Percentiles rank a stretch among this genome's conserved stretches.
phyloP scores from a whole-genome alignment of 2,329 filamentous ascomycete genomes.

The Alternaria sp. region DNA sequence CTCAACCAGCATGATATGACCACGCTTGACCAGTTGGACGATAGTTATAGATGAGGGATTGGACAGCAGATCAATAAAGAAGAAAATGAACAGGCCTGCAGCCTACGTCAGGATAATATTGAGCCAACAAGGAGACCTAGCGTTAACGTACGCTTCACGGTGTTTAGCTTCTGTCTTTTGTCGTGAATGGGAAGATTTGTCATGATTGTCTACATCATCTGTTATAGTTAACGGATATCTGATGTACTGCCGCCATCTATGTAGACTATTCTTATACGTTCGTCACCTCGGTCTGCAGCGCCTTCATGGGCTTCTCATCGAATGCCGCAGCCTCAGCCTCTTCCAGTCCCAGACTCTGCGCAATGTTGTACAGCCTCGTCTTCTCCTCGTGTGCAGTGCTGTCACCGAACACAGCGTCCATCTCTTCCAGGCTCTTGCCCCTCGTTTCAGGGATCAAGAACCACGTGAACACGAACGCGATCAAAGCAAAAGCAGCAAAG shows the following conservation, averaged over 20 bases:
- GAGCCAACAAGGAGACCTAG: not conserved
- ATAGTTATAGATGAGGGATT: not conserved
- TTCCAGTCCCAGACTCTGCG: conserved; percentile 23
- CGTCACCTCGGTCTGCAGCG: not conserved
- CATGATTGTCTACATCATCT: no score
- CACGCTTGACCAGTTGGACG: not conserved
- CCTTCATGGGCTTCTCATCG: conserved; percentile 16
- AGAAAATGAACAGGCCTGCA: not conserved
- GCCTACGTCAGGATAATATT: not conserved
- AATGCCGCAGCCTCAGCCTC: conserved; percentile 18
- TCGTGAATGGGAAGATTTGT: no score
- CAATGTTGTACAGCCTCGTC: conserved; percentile 25
- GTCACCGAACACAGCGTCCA: conserved; percentile 87
- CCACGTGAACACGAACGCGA: conserved; percentile 53
- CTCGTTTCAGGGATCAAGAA: conserved; percentile 76
- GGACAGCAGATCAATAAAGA: not conserved
- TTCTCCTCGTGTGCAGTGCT: conserved; percentile 65
- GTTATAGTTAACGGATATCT: no score
- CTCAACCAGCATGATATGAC: no score
- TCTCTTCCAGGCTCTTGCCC: conserved; percentile 77
- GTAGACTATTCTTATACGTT: not conserved
- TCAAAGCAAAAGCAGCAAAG: conserved; percentile 57
- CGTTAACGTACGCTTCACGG: not conserved
- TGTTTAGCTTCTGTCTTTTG: not conserved
- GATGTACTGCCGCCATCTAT: not conserved